Base-by-base conservation (phyloP, 1,284 basidiomycete genomes). In the Marasmius sp. region DNA sequence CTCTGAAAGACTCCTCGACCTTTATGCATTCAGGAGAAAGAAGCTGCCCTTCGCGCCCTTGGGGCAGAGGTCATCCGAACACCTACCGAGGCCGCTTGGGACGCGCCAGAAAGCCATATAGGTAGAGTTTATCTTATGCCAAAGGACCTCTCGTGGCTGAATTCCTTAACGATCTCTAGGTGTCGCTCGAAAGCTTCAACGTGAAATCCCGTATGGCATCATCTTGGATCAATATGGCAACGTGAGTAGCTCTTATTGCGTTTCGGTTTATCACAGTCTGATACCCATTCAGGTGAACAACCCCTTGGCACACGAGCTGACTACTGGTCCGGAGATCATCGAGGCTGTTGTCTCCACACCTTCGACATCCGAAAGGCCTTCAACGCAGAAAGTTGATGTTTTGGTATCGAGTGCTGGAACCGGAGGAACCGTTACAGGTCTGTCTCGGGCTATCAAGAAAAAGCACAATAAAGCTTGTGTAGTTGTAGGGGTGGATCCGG, bases 1-100 rank as follows among this genome's bases (percentile, higher is more conserved):
- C 1, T 58, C 6, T 7, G 9, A 22, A 7, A 20, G 43, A 6
- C 37, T 47, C 36, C 36, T 51, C 60, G 61, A 57, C 54, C 59
- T n/a, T 45, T 59, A 11, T 34, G 43, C 20, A 51, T 37, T 34
- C 68, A 89, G 86, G 96, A 99, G 79, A 99, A 99, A 77, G 95
- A 97, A 78, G 93, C 94, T 10, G 87, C 94, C 45, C 82, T 99
- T 51, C 88, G 92, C 60, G 94, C 95, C 0, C 82, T 98, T 2
- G 97, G 97, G 10, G 96, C 97, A 4, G 91, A 96, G 74, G 94
- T 99, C 58, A 83, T 98, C 57, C 89, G 97, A 59, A 98, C 97
- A 11, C 96, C 96, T n/a, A 95, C 87, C 33, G 91, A 90, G 65
- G 94, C 93, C 2, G 87, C 93, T 16, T 94, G 86, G 83, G 89